Evolutionary conservation across 140 eudicot species (phyloP), one percentile per base, ranked within the genome.

Genomic region (Bidens hawaiensis): DNA sequence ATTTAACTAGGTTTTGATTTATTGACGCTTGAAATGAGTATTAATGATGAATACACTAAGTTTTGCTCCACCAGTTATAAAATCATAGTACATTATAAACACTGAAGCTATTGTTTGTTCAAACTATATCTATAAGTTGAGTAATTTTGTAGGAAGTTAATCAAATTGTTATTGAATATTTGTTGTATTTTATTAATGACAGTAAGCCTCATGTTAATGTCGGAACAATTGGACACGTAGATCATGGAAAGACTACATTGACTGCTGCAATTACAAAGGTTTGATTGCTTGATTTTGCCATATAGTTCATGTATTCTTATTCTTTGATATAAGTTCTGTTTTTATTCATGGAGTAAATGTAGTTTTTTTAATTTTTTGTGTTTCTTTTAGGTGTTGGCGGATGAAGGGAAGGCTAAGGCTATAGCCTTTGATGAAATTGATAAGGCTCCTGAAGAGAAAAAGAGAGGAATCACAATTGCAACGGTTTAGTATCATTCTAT

Each of bases 211-310:
- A 87, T 27, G 96, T 80, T 18, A 76, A 76, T 46, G 76, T 76
- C 24, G 81, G 81, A 55, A 76, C 81, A 25, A 76, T 76, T 62
- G 81, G 81, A 45, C 81, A 76, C 11, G 81, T 76, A 69, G 81
- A 76, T 46, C 81, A 76, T 34, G 98, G 96, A 52, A 91, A 91
- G 78, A 87, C 98, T 16, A 91, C 98, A 40, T 63, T 91, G 58
- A 91, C 98, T 2, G 98, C 98, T 23, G 96, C 96, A 45, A 91
- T 91, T 14, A 91, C 98, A 25, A 91, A 75, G 95, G 98, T 91
- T 64, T 12, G 70, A 50, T 22, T 60, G 14, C 4, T 58, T 31
- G 3, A 17, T 12, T 63, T 28, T 19, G 19, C 2, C n/a, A 15
- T 19, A 24, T 47, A 12, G 19, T 0, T 27, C 18, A 5, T 28